Evolutionary conservation across 805 yeast genomes (phyloP), one percentile per base, ranked within the genome.

Genomic region (Kluyveromyces wickerhamii): DNA sequence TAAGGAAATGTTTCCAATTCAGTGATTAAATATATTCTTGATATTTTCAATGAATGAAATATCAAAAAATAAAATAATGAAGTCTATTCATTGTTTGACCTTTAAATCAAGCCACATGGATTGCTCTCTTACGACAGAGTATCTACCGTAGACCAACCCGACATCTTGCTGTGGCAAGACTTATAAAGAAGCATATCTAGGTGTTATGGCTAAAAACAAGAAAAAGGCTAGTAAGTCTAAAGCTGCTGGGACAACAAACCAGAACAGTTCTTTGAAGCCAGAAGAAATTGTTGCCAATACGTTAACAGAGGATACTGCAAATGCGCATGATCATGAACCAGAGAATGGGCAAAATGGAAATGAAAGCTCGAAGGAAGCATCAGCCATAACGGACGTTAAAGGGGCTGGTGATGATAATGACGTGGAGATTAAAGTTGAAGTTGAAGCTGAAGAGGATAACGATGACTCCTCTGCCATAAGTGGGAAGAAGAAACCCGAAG

Each of bases 171-270:
- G n/a, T n/a, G n/a, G n/a, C n/a, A n/a, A n/a, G n/a, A n/a, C n/a
- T n/a, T n/a, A n/a, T n/a, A n/a, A n/a, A n/a, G n/a, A n/a, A n/a
- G n/a, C n/a, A n/a, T n/a, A n/a, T n/a, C n/a, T n/a, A n/a, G n/a
- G n/a, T n/a, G n/a, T n/a, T n/a, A 43, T 46, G 54, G 49, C 37
- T 17, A 45, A 42, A 35, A 40, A 48, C 28, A 48, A 43, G 44
- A 45, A 42, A 39, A 46, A 43, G 20, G 17, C 15, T 13, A 8
- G 27, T 35, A 22, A 38, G 30, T 21, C 33, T 23, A 19, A 32
- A 47, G 16, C 41, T 23, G 26, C 26, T 23, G 26, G 26, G 11
- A n/a, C 26, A 7, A 14, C 7, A 23, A 42, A 23, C 34, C 40
- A 16, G 26, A 20, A 17, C 30, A 22, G 18, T n/a, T n/a, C 29